phyloP scores from a whole-genome alignment of 352 stramenopile species.

The Globisporangium uncinulatum region DNA sequence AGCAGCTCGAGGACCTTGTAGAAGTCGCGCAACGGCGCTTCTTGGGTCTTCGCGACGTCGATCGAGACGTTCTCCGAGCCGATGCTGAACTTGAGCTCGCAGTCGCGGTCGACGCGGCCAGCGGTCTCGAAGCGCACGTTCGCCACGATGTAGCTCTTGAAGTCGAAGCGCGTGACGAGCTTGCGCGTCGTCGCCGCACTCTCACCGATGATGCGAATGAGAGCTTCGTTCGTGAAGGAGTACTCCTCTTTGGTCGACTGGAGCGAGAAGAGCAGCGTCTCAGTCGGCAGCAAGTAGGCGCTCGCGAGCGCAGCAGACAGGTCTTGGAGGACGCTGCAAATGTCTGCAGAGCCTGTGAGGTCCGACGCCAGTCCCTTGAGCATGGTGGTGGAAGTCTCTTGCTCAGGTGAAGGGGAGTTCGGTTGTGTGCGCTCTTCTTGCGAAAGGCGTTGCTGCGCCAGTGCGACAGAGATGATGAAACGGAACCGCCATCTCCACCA shows the following conservation, averaged over 20 bases:
- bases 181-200: constrained; percentile 13
- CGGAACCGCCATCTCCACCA: too few relatives aligned
- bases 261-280: constrained; percentile 14
- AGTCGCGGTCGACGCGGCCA: constrained; percentile 14
- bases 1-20: constrained; percentile 58
- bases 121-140: constrained; percentile 14
- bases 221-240: constrained; percentile 16
- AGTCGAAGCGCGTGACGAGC: constrained; percentile 10
- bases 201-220: constrained; percentile 1
- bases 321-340: neutral
- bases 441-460: neutral
- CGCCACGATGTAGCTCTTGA: constrained; percentile 11
- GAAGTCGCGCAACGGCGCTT: constrained; percentile 22
- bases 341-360: constrained; percentile 8
- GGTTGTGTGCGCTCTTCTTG: neutral
- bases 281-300: constrained; percentile 1
- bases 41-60: constrained; percentile 38
- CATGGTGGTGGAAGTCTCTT: constrained; percentile 16
- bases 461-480: too few relatives aligned
- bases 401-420: neutral
- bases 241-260: constrained; percentile 15
- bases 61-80: constrained; percentile 34
- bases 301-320: neutral
- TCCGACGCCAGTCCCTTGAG: constrained; percentile 47
- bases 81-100: constrained; percentile 46